These are phyloP conservation scores for Vanderwaltozyma tropicalis DNA, from an alignment of 805 yeast genomes.

Conservation along the genomic window DNA sequence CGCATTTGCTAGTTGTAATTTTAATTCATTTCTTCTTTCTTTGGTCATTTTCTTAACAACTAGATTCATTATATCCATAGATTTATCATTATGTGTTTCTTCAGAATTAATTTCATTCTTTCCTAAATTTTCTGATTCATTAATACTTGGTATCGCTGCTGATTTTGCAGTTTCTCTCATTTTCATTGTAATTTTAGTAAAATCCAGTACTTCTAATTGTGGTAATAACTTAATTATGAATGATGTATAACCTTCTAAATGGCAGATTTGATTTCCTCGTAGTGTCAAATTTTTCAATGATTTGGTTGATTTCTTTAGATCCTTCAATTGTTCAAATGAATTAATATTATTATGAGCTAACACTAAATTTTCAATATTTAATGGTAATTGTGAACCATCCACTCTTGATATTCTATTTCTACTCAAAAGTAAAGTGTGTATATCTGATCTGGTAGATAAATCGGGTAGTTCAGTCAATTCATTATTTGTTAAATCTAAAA, in stretches of 20 bases:
- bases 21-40: conserved; percentile 42
- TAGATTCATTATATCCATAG: conserved; percentile 27
- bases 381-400: conserved; percentile 27
- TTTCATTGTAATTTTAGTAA: conserved; percentile 42
- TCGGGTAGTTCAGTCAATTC: conserved; percentile 49
- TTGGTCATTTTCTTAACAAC: conserved; percentile 40
- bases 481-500: conserved; percentile 72
- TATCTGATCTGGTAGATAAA: conserved; percentile 32
- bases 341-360: conserved; percentile 46
- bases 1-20: conserved; percentile 49
- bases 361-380: conserved; percentile 37
- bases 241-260: conserved; percentile 43
- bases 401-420: conserved; percentile 46
- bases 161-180: conserved; percentile 40
- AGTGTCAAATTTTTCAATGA: conserved; percentile 41
- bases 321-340: conserved; percentile 35
- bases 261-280: conserved; percentile 47
- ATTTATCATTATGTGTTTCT: conserved; percentile 13
- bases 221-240: conserved; percentile 58
- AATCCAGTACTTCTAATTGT: conserved; percentile 54
- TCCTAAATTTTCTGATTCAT: conserved; percentile 13
- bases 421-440: conserved; percentile 46
- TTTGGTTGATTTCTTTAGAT: conserved; percentile 32
- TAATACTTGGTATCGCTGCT: conserved; percentile 18
- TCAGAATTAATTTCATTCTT: background rate